Percentiles rank a stretch among this genome's conserved stretches.
Evolutionary conservation across 75 land plant species (phyloP).

Genomic region (Larix kaempferi): DNA sequence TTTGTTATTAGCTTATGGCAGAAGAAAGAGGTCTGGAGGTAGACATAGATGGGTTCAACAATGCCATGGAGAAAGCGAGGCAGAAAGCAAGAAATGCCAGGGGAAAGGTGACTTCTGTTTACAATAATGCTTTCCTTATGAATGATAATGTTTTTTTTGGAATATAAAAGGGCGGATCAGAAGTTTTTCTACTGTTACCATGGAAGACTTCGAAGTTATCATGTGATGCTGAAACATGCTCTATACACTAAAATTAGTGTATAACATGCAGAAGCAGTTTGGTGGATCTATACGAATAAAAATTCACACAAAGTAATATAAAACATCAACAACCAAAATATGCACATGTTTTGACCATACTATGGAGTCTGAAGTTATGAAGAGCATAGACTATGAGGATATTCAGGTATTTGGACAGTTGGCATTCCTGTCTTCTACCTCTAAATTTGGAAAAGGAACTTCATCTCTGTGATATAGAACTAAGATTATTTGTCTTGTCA

Average conservation of each 20-base stretch:
- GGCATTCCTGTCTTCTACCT: background rate
- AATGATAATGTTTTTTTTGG: background rate
- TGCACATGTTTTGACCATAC: background rate
- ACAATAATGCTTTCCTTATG: background rate
- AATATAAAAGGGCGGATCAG: background rate
- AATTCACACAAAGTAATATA: background rate
- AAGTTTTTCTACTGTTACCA: background rate
- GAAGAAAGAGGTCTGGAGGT: constrained; percentile 82
- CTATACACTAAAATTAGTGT: background rate
- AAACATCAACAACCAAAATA: background rate
- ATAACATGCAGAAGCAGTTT: background rate
- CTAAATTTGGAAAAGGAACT: background rate
- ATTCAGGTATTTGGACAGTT: background rate
- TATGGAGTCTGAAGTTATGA: background rate
- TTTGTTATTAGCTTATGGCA: constrained; percentile 75
- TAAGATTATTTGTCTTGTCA: background rate
- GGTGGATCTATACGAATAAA: background rate
- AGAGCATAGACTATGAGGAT: background rate
- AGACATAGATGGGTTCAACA: constrained; percentile 76
- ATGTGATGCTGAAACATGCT: background rate
- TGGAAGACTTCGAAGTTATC: too few species aligned
- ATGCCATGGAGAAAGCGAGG: constrained; percentile 85
- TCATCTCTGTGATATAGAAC: background rate
- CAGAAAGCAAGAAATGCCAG: constrained; percentile 83
- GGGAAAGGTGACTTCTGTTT: constrained; percentile 51